These are phyloP conservation scores for Nematodospora valgi DNA, from an alignment of 805 yeast species.

Conservation along the genomic window DNA sequence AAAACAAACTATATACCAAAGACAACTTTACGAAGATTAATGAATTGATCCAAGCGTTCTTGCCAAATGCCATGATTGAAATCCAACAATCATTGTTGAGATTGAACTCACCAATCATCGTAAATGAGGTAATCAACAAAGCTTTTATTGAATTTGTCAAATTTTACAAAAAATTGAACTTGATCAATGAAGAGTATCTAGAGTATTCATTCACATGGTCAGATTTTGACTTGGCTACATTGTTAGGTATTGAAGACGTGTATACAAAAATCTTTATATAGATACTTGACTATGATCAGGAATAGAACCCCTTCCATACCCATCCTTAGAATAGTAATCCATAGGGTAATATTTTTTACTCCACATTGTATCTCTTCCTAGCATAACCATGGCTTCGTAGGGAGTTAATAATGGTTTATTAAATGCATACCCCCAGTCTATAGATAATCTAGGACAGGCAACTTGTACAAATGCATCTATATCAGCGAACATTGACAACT, in stretches of 20 bases:
- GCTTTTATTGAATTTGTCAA: conserved; percentile 50
- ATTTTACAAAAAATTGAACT: conserved; percentile 40
- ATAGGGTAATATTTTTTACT: conserved; percentile 73
- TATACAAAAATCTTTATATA: conserved; percentile 13
- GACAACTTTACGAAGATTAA: conserved; percentile 44
- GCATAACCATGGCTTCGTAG: conserved; percentile 89
- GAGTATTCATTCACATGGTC: conserved; percentile 47
- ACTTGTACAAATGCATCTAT: conserved; percentile 95
- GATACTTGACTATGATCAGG: conserved; percentile 43
- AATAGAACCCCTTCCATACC: conserved; percentile 83
- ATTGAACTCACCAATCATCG: conserved; percentile 60
- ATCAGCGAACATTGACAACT: conserved; percentile 86
- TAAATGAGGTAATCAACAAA: conserved; percentile 49
- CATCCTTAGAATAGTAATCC: conserved; percentile 90
- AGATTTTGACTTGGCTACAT: conserved; percentile 58
- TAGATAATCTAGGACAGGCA: conserved; percentile 93
- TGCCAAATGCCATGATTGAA: conserved; percentile 62
- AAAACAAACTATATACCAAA: conserved; percentile 52
- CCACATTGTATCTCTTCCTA: conserved; percentile 70
- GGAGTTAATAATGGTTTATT: conserved; percentile 90
- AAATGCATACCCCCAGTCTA: conserved; percentile 99
- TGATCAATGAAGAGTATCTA: conserved; percentile 36
- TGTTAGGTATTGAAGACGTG: conserved; percentile 61
- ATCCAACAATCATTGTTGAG: conserved; percentile 52
- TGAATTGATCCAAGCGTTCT: conserved; percentile 43